These are phyloP conservation scores for Tuber brumale DNA, from an alignment of 495 filamentous ascomycete genomes.

Conservation along the genomic window DNA sequence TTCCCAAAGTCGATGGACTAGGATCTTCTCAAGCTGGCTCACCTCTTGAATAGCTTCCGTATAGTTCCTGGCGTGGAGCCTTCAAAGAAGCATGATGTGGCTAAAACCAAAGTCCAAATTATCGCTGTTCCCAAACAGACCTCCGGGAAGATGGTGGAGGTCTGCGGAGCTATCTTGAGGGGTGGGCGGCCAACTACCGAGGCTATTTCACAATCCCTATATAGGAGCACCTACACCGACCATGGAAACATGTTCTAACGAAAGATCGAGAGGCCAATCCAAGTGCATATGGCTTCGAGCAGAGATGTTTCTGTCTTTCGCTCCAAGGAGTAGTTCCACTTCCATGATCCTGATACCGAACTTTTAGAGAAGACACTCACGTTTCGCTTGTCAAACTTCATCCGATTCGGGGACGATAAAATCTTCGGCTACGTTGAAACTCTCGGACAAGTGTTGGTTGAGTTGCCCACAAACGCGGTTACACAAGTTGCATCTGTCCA, in stretches of 20 bases:
- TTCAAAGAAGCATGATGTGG: slow-evolving; percentile 83
- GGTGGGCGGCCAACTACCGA: slow-evolving; percentile 90
- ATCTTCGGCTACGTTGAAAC: slow-evolving; percentile 92
- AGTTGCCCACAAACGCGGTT: slow-evolving; percentile 91
- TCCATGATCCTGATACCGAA: slow-evolving; percentile 71
- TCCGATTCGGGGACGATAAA: slow-evolving; percentile 88
- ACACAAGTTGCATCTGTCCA: slow-evolving; percentile 95
- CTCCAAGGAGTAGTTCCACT: slow-evolving; percentile 94
- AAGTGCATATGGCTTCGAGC: slow-evolving; percentile 76
- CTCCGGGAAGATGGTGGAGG: slow-evolving; percentile 97
- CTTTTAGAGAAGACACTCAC: slow-evolving; percentile 83
- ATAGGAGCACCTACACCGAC: slow-evolving; percentile 84
- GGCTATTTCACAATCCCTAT: slow-evolving; percentile 70
- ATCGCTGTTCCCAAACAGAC: slow-evolving; percentile 52
- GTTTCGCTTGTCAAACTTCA: slow-evolving; percentile 86
- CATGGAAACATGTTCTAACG: slow-evolving; percentile 98
- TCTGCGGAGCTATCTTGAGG: slow-evolving; percentile 88
- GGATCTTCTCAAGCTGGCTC: slow-evolving; percentile 86
- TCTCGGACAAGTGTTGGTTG: slow-evolving; percentile 76
- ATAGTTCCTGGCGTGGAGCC: slow-evolving; percentile 95
- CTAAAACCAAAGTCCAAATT: slow-evolving; percentile 89
- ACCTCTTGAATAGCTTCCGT: slow-evolving; percentile 92
- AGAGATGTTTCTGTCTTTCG: slow-evolving; percentile 89
- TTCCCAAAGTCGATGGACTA: slow-evolving; percentile 92
- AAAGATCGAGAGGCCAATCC: slow-evolving; percentile 90